These are phyloP conservation scores for Phaeosphaeriaceae sp. DNA, from an alignment of 2,329 filamentous ascomycete species.

Conservation along the genomic window DNA sequence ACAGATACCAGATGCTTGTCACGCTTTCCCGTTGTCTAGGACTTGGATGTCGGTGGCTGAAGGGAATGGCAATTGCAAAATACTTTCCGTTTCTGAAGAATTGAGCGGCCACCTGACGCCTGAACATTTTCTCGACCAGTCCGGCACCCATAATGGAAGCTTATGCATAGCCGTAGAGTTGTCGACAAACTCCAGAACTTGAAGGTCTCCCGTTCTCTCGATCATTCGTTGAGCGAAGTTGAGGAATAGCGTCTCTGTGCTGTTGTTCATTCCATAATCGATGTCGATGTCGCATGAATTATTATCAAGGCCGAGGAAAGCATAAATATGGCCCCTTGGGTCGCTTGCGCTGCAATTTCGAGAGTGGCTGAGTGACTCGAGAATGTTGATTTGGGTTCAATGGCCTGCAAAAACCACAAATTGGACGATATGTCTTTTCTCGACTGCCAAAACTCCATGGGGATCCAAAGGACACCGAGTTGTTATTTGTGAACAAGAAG, in stretches of 20 bases:
- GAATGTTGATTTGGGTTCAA: neutral
- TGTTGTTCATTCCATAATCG: neutral
- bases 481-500: no score
- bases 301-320: neutral
- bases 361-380: neutral
- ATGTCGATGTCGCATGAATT: neutral
- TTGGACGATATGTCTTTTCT: no score
- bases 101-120: no score
- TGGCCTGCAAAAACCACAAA: no score
- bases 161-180: neutral
- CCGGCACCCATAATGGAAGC: constrained; percentile 1
- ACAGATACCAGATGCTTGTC: neutral
- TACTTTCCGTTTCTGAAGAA: no score
- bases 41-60: neutral
- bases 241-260: neutral
- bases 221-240: neutral
- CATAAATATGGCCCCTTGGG: constrained; percentile 1
- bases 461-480: no score
- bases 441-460: no score
- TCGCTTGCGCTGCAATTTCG: constrained; percentile 1
- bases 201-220: neutral
- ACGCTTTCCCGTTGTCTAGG: neutral
- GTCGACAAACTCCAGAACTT: neutral
- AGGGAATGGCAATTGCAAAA: neutral
- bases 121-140: neutral